These are phyloP conservation scores for Purpureocillium lavendulum DNA, from an alignment of 2,329 filamentous ascomycete genomes.

Conservation along the genomic window DNA sequence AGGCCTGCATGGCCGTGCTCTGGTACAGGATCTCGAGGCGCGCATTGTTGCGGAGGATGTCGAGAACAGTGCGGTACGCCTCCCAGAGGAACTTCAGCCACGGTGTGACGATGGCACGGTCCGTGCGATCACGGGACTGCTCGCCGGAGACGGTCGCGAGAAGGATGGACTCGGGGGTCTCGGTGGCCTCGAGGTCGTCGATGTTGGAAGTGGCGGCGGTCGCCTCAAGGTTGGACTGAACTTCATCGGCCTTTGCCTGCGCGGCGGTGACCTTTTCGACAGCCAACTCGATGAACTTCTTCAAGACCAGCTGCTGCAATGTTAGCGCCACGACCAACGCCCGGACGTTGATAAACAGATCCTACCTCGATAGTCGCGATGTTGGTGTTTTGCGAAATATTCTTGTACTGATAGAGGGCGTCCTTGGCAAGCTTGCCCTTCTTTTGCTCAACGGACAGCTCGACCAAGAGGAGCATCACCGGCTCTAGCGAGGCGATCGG, in stretches of 20 bases:
- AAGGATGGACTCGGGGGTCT: constrained; percentile 96
- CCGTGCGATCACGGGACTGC: constrained; percentile 93
- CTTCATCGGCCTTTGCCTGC: constrained; percentile 91
- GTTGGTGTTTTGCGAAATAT: constrained; percentile 98
- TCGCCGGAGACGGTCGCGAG: constrained; percentile 96
- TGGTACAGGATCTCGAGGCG: constrained; percentile 97
- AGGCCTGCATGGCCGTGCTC: constrained; percentile 94
- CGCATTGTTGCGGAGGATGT: constrained; percentile 98
- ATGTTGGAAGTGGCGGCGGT: constrained; percentile 58
- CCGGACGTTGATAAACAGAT: constrained; percentile 3
- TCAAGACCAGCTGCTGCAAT: constrained; percentile 65
- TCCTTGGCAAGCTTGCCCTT: constrained; percentile 99
- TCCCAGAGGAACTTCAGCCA: constrained; percentile 99
- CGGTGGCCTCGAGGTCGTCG: constrained; percentile 92
- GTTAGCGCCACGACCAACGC: constrained; percentile 7
- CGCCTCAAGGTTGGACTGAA: constrained; percentile 80
- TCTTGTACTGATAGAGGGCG: constrained; percentile 99
- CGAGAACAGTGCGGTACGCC: constrained; percentile 95
- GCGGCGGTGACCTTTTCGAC: constrained; percentile 94
- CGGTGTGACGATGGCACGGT: constrained; percentile 94
- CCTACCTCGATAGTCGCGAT: constrained; percentile 90
- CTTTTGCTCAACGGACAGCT: constrained; percentile 92
- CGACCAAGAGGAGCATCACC: constrained; percentile 95
- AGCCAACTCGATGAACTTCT: constrained; percentile 95
- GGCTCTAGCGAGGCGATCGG: constrained; percentile 94